Percentiles rank a stretch among this genome's conserved stretches.
Conservation (phyloP, 352 stramenopile genomes). For the Bremia lactucae region DNA sequence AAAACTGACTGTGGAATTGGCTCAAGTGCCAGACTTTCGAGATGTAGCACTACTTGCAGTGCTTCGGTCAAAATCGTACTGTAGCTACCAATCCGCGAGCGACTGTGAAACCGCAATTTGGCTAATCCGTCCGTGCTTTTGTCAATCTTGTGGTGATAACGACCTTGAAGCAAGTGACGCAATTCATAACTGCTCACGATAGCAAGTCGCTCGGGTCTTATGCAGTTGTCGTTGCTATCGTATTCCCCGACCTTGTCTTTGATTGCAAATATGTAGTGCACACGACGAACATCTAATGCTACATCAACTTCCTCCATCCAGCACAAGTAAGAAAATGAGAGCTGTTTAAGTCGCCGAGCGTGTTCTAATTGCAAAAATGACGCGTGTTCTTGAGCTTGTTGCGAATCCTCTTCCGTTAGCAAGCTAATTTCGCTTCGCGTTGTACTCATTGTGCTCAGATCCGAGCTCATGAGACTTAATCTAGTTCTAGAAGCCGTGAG, state of each 20-base stretch:
- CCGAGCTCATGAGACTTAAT: slow-evolving; percentile 20
- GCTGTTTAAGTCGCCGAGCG: slow-evolving; percentile 26
- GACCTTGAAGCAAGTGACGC: slow-evolving; percentile 29
- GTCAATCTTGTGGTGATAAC: slow-evolving; percentile 8
- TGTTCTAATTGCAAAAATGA: slow-evolving; percentile 34
- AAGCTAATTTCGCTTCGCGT: slow-evolving; percentile 41
- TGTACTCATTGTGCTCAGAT: slow-evolving; percentile 43
- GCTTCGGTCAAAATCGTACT: slow-evolving; percentile 55
- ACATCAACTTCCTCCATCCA: slow-evolving; percentile 75
- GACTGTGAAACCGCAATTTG: slow-evolving; percentile 51
- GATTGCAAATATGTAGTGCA: slow-evolving; percentile 57
- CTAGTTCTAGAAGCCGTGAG: slow-evolving; percentile 10
- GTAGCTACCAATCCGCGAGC: slow-evolving; percentile 64
- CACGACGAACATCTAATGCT: slow-evolving; percentile 37
- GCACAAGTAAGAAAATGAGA: slow-evolving; percentile 43
- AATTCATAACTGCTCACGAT: slow-evolving; percentile 61
- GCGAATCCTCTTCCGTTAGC: slow-evolving; percentile 30
- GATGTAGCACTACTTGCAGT: slow-evolving; percentile 25
- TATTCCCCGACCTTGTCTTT: slow-evolving; percentile 21
- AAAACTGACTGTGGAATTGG: slow-evolving; percentile 4
- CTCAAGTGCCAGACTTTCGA: slow-evolving; percentile 20
- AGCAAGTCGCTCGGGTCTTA: slow-evolving; percentile 17
- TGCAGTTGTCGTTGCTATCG: slow-evolving; percentile 13
- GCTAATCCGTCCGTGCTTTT: slow-evolving; percentile 14
- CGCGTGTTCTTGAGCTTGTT: slow-evolving; percentile 22